A percentile compares a stretch with the other conserved stretches of the same genome.
phyloP scores from a whole-genome alignment of 2,329 filamentous ascomycete species.

The Nigrospora sphaerica region DNA sequence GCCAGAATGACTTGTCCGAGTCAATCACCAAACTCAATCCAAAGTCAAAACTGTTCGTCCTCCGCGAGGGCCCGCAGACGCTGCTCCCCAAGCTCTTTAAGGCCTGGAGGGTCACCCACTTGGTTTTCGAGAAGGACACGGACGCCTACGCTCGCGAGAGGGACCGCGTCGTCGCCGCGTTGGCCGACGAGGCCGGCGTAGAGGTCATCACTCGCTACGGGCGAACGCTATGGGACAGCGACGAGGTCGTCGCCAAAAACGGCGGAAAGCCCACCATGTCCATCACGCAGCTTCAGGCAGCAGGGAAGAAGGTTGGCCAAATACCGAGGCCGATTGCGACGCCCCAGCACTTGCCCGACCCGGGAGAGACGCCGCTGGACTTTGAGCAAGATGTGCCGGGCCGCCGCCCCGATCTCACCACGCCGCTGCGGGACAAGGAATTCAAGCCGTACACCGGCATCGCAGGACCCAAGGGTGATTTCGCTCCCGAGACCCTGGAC shows the following conservation, averaged over 20 bases:
- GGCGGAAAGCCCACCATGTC: conserved; percentile 68
- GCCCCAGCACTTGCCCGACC: conserved; percentile 54
- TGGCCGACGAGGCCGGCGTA: conserved; percentile 60
- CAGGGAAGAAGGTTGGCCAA: conserved; percentile 54
- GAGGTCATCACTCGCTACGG: conserved; percentile 58
- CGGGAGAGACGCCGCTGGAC: conserved; percentile 50
- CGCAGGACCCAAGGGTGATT: conserved; percentile 61
- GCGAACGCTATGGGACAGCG: conserved; percentile 67
- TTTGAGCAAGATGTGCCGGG: conserved; percentile 48
- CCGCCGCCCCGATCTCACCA: conserved; percentile 52
- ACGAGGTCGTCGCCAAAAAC: conserved; percentile 59
- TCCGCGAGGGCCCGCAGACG: conserved; percentile 66
- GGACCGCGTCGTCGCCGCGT: conserved; percentile 49
- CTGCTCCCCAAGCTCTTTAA: conserved; percentile 66
- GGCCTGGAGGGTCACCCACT: conserved; percentile 65
- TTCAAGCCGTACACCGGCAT: conserved; percentile 55
- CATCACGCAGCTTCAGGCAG: conserved; percentile 57
- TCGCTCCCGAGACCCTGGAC: conserved; percentile 61
- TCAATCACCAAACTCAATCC: conserved; percentile 59
- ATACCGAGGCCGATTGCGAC: conserved; percentile 51
- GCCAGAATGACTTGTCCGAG: conserved; percentile 61
- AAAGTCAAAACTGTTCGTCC: conserved; percentile 63
- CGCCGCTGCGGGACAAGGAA: conserved; percentile 38
- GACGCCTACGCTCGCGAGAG: conserved; percentile 63
- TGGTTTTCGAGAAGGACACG: conserved; percentile 75